phyloP scores from a whole-genome alignment of 228 moss, liverwort and hornwort genomes.

The Sphagnum fallax region DNA sequence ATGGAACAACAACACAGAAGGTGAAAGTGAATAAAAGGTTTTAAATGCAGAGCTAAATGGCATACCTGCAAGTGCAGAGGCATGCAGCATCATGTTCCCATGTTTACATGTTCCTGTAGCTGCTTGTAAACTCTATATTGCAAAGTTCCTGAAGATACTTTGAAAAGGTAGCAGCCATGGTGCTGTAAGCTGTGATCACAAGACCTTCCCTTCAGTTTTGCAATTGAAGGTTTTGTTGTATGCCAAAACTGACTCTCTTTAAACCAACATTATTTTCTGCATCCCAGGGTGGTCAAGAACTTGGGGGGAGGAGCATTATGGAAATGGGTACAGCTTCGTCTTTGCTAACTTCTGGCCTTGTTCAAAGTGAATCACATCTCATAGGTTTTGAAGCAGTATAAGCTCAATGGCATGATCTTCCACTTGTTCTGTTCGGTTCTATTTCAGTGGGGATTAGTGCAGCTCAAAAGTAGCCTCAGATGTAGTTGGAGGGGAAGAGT shows the following conservation, averaged over 20 bases:
- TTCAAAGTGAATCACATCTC: not conserved
- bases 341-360: not conserved
- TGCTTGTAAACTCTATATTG: not conserved
- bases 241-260: not conserved
- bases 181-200: not conserved
- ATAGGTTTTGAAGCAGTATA: too few relatives aligned
- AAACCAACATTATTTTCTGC: not conserved
- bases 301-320: constrained; percentile 98
- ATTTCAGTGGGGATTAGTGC: not conserved
- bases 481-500: too few relatives aligned
- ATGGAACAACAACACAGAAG: constrained; percentile 63
- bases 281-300: constrained; percentile 95
- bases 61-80: too few relatives aligned
- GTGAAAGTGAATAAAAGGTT: constrained; percentile 22
- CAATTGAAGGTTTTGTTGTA: not conserved
- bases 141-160: not conserved
- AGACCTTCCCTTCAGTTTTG: not conserved
- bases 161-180: not conserved
- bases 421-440: not conserved
- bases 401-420: too few relatives aligned
- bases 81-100: too few relatives aligned
- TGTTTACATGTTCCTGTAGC: not conserved
- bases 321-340: constrained; percentile 61
- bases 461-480: too few relatives aligned
- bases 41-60: too few relatives aligned